phyloP scores from a whole-genome alignment of 2,329 filamentous ascomycete genomes.

The Trichoderma oligosporum region DNA sequence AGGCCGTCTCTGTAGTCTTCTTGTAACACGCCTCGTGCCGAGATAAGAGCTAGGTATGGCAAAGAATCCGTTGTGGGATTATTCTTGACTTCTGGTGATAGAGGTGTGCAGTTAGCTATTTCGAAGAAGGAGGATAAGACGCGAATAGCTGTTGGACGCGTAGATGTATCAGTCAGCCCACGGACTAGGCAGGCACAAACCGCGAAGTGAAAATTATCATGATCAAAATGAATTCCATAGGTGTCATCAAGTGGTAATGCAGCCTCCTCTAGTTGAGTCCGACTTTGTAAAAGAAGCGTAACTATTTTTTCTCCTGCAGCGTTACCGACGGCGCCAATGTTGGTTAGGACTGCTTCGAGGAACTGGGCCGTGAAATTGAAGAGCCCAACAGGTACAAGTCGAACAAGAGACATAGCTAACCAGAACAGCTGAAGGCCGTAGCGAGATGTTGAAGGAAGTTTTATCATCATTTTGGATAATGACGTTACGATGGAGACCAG shows the following conservation, averaged over 20 bases:
- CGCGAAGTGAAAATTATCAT: slow-evolving; percentile 64
- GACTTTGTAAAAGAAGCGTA: slow-evolving; percentile 57
- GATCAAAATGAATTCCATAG: slow-evolving; percentile 62
- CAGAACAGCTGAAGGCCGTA: slow-evolving; percentile 68
- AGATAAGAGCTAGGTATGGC: slow-evolving; percentile 59
- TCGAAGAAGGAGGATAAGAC: slow-evolving; percentile 59
- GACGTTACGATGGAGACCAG: slow-evolving; percentile 64
- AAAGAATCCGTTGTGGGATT: slow-evolving; percentile 35
- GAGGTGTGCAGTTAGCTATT: slow-evolving; percentile 30
- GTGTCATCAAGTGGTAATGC: slow-evolving; percentile 59
- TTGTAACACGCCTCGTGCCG: slow-evolving; percentile 51
- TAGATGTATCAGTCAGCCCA: slow-evolving; percentile 60
- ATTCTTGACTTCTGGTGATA: background rate
- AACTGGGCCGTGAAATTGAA: slow-evolving; percentile 66
- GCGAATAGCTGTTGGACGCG: slow-evolving; percentile 55
- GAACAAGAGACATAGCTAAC: slow-evolving; percentile 63
- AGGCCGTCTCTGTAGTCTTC: slow-evolving; percentile 62
- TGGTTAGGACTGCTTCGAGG: slow-evolving; percentile 60
- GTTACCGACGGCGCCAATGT: slow-evolving; percentile 59
- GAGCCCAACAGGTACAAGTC: slow-evolving; percentile 57
- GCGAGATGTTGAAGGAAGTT: slow-evolving; percentile 61
- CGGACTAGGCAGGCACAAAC: slow-evolving; percentile 62
- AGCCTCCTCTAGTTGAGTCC: slow-evolving; percentile 58
- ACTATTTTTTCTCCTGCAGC: slow-evolving; percentile 58
- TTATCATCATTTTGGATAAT: slow-evolving; percentile 67